Conservation (phyloP, 2,329 filamentous ascomycete genomes). For the Diaporthe sp. region DNA sequence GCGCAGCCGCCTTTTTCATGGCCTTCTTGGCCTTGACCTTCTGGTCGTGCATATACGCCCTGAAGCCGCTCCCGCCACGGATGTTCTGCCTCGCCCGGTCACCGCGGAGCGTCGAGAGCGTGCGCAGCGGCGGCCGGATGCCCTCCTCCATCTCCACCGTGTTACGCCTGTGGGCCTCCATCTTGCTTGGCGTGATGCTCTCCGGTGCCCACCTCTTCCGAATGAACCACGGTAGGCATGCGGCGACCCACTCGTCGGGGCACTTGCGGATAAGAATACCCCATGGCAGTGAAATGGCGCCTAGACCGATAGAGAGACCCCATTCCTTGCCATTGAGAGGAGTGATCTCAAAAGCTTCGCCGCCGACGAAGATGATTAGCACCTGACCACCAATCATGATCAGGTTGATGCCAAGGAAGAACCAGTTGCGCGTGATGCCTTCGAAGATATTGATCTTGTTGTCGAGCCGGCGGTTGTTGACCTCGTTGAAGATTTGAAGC, state of each 20-base stretch:
- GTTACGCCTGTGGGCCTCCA: conserved; percentile 33
- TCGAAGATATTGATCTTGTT: conserved; percentile 92
- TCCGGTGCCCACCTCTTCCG: conserved; percentile 43
- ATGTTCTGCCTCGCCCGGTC: conserved; percentile 45
- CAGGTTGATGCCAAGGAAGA: conserved; percentile 84
- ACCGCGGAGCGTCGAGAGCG: conserved; percentile 46
- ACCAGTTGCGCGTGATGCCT: conserved; percentile 81
- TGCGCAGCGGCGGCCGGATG: conserved; percentile 44
- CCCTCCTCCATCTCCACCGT: conserved; percentile 36
- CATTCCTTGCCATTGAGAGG: conserved; percentile 78
- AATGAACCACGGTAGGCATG: conserved; percentile 41
- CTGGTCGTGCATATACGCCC: conserved; percentile 47
- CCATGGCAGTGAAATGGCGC: conserved; percentile 81
- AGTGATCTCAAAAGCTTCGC: conserved; percentile 78
- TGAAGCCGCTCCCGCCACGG: conserved; percentile 42
- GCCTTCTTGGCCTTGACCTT: conserved; percentile 44
- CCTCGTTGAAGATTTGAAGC: conserved; percentile 90
- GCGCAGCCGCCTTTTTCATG: conserved; percentile 7
- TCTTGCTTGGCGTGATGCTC: conserved; percentile 39
- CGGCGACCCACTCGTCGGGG: conserved; percentile 70
- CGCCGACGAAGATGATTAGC: conserved; percentile 87
- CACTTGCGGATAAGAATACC: conserved; percentile 80
- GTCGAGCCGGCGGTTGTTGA: conserved; percentile 88
- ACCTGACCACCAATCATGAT: conserved; percentile 89
- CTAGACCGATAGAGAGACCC: conserved; percentile 85